Evolutionary conservation across 2,329 filamentous ascomycete species (phyloP).

Genomic region (Sporothrix brunneoviolacea): DNA sequence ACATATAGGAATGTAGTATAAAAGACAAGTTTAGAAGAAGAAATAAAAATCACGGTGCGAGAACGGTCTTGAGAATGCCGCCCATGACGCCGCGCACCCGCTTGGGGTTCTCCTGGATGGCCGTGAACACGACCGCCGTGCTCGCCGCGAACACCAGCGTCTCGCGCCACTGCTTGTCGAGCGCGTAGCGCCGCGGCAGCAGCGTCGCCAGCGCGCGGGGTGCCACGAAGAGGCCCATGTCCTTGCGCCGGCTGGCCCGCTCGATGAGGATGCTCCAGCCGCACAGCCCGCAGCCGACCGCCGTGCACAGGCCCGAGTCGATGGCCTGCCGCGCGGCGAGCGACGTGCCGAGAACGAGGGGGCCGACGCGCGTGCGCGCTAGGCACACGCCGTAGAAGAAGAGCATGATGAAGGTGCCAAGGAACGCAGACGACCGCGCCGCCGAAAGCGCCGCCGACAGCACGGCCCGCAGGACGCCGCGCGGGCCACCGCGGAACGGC

Average conservation of each 20-base stretch:
- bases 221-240: conserved; percentile 74
- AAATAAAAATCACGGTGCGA: conserved; percentile 23
- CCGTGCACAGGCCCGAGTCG: conserved; percentile 62
- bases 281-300: conserved; percentile 65
- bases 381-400: conserved; percentile 87
- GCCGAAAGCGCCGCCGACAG: conserved; percentile 27
- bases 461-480: conserved; percentile 34
- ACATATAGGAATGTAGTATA: too few species aligned
- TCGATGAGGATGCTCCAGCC: conserved; percentile 79
- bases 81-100: conserved; percentile 65
- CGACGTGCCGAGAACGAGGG: conserved; percentile 54
- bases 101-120: conserved; percentile 53
- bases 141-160: conserved; percentile 59
- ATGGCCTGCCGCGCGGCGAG: conserved; percentile 41
- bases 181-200: conserved; percentile 61
- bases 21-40: too few species aligned
- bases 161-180: conserved; percentile 60
- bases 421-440: conserved; percentile 65
- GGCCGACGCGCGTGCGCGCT: conserved; percentile 65
- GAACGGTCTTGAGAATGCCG: conserved; percentile 46
- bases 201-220: conserved; percentile 70
- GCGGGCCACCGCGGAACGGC: conserved; percentile 34
- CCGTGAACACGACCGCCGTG: conserved; percentile 63
- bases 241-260: conserved; percentile 56
- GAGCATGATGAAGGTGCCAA: conserved; percentile 68